Evolutionary conservation across 495 filamentous ascomycete genomes (phyloP), one percentile per base, ranked within the genome.

Genomic region (Trichocladium antarcticum): DNA sequence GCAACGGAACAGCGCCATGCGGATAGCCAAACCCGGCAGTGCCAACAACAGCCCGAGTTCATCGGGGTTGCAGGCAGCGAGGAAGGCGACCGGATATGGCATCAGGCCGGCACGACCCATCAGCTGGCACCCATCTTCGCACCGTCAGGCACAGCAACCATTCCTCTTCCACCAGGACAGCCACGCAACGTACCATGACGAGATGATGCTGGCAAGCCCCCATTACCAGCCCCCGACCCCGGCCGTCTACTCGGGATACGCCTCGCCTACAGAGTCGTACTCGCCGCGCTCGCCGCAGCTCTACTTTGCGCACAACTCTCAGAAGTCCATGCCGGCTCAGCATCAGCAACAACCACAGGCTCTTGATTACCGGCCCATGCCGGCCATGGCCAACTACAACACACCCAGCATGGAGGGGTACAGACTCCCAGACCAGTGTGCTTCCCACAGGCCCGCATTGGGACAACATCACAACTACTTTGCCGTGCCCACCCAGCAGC

Each of bases 1-100:
- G 51, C 72, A 70, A 49, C 66, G 67, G 17, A 57, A 60, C 16
- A 64, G 60, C 17, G 58, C 69, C 51, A 73, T 77, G 60, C 72
- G 82, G 52, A 69, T 87, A 42, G 70, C 72, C 43, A 87, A 88
- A 64, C 78, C 81, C 6, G 74, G 69, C 22, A 85, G 82, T 66
- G 78, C 80, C 42, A 81, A 74, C 62, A 85, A 79, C 67, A 87
- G 82, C 62, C 84, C 84, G 16, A 74, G 81, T 24, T 68, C 73
- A 6, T 58, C 65, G 9, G 61, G 64, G 2, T 27, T 27, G 4
- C 24, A 27, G 8, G 4, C 24, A 27, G 4, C 24, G n/a, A n/a
- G n/a, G n/a, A n/a, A n/a, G n/a, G n/a, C n/a, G n/a, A n/a, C 27
- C 27, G 10, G 10, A 29, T 29, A 29, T 29, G 27, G 27, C 10